phyloP scores from a whole-genome alignment of 495 filamentous ascomycete species.

The Monascus purpureus region DNA sequence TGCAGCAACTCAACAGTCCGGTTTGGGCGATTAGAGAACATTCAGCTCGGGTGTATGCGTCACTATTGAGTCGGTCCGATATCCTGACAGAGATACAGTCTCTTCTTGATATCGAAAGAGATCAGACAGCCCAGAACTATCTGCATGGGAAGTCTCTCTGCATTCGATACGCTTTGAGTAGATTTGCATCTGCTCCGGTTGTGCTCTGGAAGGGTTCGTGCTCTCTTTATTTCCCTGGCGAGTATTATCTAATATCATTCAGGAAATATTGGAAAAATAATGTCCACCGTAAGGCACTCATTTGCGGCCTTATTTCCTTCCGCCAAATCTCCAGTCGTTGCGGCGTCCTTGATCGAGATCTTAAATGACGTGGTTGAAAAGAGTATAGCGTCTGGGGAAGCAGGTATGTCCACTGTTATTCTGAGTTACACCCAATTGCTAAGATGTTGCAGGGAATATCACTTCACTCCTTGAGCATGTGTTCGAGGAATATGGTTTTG shows the following conservation, averaged over 20 bases:
- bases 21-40: slow-evolving; percentile 88
- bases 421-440: too few species aligned
- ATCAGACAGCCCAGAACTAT: slow-evolving; percentile 36
- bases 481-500: slow-evolving; percentile 16
- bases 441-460: slow-evolving; percentile 8
- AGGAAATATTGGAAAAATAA: slow-evolving; percentile 18
- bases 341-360: slow-evolving; percentile 24
- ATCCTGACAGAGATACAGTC: slow-evolving; percentile 33
- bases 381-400: slow-evolving; percentile 14
- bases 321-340: slow-evolving; percentile 26
- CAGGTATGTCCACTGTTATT: too few species aligned
- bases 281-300: slow-evolving; percentile 12
- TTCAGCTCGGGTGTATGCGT: slow-evolving; percentile 64
- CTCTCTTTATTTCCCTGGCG: neutral
- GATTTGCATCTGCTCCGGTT: slow-evolving; percentile 18
- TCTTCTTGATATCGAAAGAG: slow-evolving; percentile 27
- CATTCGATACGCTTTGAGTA: slow-evolving; percentile 32
- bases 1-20: slow-evolving; percentile 44
- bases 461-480: slow-evolving; percentile 11
- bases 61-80: slow-evolving; percentile 40
- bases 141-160: slow-evolving; percentile 49
- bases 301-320: slow-evolving; percentile 15
- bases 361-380: slow-evolving; percentile 26
- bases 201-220: slow-evolving; percentile 20
- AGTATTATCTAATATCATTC: neutral